phyloP scores from a whole-genome alignment of 139 green algal genomes.

The Haematococcus sp. region DNA sequence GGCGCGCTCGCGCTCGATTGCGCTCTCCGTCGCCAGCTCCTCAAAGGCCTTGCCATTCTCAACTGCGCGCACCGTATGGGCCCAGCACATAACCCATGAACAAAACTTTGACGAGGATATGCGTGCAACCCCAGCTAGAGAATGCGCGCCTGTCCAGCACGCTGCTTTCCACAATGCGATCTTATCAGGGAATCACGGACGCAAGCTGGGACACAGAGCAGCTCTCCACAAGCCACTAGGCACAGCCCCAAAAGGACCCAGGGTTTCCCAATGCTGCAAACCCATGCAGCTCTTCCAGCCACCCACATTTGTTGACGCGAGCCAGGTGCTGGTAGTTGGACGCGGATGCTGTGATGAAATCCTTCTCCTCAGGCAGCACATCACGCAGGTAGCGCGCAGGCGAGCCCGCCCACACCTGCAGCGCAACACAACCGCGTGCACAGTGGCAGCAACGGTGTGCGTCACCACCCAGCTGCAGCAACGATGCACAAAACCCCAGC shows the following conservation, averaged over 20 bases:
- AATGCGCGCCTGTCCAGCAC: no score
- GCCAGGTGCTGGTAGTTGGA: conserved; percentile 83
- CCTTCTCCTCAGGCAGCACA: conserved; percentile 65
- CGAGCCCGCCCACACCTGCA: conserved; percentile 78
- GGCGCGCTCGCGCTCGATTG: conserved; percentile 35
- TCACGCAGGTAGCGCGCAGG: conserved; percentile 85
- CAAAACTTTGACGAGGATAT: no score
- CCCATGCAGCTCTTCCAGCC: not conserved
- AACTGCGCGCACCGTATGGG: conserved; percentile 21
- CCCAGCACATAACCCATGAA: not conserved
- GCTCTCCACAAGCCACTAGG: no score
- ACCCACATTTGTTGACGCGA: conserved; percentile 49
- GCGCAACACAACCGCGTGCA: not conserved
- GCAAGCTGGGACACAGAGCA: no score
- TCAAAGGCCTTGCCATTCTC: conserved; percentile 51
- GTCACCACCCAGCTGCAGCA: no score
- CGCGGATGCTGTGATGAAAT: conserved; percentile 75
- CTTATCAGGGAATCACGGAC: no score
- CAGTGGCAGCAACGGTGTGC: no score
- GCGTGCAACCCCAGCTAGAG: no score
- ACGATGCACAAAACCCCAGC: no score
- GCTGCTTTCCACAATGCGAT: no score
- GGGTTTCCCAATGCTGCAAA: not conserved
- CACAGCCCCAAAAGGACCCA: no score
- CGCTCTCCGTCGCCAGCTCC: conserved; percentile 32